These are phyloP conservation scores for Pichia sp. DNA, from an alignment of 1,139 yeast species.

Conservation along the genomic window DNA sequence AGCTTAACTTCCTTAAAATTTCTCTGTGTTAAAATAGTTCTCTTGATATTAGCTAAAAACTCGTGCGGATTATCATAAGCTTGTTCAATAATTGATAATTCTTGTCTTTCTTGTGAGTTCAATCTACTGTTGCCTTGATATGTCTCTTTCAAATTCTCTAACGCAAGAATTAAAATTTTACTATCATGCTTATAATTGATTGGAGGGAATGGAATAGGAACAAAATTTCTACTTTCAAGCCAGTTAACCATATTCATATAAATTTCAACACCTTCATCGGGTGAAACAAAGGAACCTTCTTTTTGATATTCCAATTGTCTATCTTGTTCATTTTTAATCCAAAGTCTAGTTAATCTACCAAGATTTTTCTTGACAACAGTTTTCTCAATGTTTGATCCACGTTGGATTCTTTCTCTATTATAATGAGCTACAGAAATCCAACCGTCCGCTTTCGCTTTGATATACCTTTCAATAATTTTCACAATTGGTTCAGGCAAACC, in stretches of 20 bases:
- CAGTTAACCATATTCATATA: slow-evolving; percentile 87
- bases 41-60: slow-evolving; percentile 77
- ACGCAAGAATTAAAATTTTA: slow-evolving; percentile 77
- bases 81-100: slow-evolving; percentile 86
- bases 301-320: slow-evolving; percentile 75
- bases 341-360: slow-evolving; percentile 84
- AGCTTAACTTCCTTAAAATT: slow-evolving; percentile 85
- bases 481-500: slow-evolving; percentile 92
- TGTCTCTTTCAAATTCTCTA: slow-evolving; percentile 80
- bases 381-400: slow-evolving; percentile 89
- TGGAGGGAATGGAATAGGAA: slow-evolving; percentile 93
- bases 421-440: slow-evolving; percentile 94
- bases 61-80: slow-evolving; percentile 98
- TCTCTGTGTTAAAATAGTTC: slow-evolving; percentile 77
- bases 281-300: slow-evolving; percentile 82
- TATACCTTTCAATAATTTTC: slow-evolving; percentile 78
- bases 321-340: slow-evolving; percentile 91
- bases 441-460: slow-evolving; percentile 93
- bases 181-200: slow-evolving; percentile 90
- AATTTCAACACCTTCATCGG: slow-evolving; percentile 83
- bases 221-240: slow-evolving; percentile 81
- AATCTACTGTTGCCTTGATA: slow-evolving; percentile 79
- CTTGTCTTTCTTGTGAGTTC: slow-evolving; percentile 86
- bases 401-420: slow-evolving; percentile 79
- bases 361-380: slow-evolving; percentile 89